A percentile compares a stretch with the other conserved stretches of the same genome.
Conservation (phyloP, 331 rosid genomes). For the Pyrus hybrid region DNA sequence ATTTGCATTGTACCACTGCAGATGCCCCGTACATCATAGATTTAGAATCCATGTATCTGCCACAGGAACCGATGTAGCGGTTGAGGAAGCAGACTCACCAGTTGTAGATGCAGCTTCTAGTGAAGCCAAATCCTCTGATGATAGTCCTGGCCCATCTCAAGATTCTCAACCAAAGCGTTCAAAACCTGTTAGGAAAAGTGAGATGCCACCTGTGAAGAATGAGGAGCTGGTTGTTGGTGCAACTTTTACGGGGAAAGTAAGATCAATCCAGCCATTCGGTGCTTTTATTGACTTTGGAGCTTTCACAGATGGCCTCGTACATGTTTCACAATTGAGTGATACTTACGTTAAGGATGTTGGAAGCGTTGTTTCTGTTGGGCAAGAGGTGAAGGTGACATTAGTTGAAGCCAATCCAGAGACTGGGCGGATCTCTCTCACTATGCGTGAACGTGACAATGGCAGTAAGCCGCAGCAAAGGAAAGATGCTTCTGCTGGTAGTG, state of each 20-base stretch:
- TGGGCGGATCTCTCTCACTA: slow-evolving; percentile 80
- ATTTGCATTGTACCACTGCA: slow-evolving; percentile 38
- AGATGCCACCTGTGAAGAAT: slow-evolving; percentile 73
- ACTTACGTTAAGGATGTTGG: slow-evolving; percentile 73
- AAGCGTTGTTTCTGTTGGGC: slow-evolving; percentile 85
- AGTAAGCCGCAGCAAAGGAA: slow-evolving; percentile 37
- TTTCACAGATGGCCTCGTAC: slow-evolving; percentile 92
- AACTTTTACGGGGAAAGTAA: slow-evolving; percentile 81
- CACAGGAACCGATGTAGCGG: slow-evolving; percentile 60
- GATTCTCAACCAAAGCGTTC: slow-evolving; percentile 30
- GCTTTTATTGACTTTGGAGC: slow-evolving; percentile 96
- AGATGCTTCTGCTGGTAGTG: slow-evolving; percentile 37
- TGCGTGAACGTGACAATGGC: slow-evolving; percentile 62
- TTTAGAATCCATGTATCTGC: slow-evolving; percentile 52
- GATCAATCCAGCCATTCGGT: slow-evolving; percentile 90
- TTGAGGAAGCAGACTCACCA: slow-evolving; percentile 59
- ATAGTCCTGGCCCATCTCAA: slow-evolving; percentile 24
- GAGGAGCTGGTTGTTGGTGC: slow-evolving; percentile 87
- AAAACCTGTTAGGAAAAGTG: slow-evolving; percentile 75
- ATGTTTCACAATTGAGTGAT: slow-evolving; percentile 89
- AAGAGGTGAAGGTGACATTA: slow-evolving; percentile 86
- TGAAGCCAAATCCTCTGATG: slow-evolving; percentile 39
- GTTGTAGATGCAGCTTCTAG: slow-evolving; percentile 41
- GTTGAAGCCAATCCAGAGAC: slow-evolving; percentile 74
- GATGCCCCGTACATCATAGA: slow-evolving; percentile 29